Evolutionary conservation across 208 protist species (phyloP), one percentile per base, ranked within the genome.

Genomic region (Leishmania tarentolae): DNA sequence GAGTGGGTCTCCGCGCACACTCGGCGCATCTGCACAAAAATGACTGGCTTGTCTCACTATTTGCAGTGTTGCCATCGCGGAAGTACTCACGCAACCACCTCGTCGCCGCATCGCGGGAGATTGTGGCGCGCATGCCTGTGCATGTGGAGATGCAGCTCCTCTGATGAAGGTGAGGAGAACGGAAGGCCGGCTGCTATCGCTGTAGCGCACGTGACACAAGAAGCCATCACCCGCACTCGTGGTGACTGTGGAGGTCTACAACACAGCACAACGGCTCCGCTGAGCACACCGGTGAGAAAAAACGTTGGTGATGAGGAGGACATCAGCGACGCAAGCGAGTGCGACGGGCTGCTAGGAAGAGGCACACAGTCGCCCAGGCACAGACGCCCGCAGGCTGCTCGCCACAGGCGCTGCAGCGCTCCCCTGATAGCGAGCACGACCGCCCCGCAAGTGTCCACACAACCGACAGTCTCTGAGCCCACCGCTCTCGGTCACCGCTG

Each of bases 331-430:
- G 66, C 37, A 9, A 71, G 66, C 42, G 53, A 77, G 73, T 40
- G 73, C 7, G 73, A 77, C 37, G 21, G 40, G 53, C 73, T 77
- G 31, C 56, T 77, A n/a, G 50, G 35, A 35, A 21, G 53, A 15
- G 35, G 73, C 17, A 44, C 50, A 17, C n/a, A 3, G 44, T 53
- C 47, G n/a, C 35, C 40, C n/a, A 19, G 17, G 71, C 46, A 35
- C 17, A 5, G 8, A 28, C 71, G n/a, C 47, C 37, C 71, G 47
- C 50, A 13, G 15, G 31, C 47, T 17, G 35, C 50, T 46, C 46
- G 71, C 7, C 70, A 28, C 6, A 53, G 8, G 11, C 68, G 2
- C 68, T 37, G 3, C 6, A 46, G 19, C 68, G 8, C 15, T 28
- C 37, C 44, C 68, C 21, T 73, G 7, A 53, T 73, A 11, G 7